Conservation (phyloP, 805 yeast genomes). For the Helenozyma baotianmanensis region DNA sequence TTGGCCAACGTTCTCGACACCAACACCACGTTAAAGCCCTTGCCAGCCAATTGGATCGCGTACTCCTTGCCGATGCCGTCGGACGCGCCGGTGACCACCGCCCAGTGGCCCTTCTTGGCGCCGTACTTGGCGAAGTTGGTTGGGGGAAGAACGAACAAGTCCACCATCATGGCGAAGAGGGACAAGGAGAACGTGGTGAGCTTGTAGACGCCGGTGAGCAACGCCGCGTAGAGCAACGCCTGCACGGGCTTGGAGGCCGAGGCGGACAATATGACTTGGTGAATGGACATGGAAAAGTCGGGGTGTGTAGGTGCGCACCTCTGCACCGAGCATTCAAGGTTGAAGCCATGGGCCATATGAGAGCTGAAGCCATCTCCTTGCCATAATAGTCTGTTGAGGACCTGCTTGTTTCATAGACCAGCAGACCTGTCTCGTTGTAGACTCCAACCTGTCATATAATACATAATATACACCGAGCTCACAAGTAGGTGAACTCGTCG, state of each 20-base stretch:
- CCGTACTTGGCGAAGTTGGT: constrained; percentile 66
- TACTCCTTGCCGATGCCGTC: constrained; percentile 97
- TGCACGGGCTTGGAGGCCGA: constrained; percentile 13
- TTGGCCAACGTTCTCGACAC: constrained; percentile 82
- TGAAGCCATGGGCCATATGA: too few relatives aligned
- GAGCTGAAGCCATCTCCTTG: too few relatives aligned
- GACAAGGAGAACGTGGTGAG: constrained; percentile 48
- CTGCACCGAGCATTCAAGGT: too few relatives aligned
- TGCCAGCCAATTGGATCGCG: constrained; percentile 76
- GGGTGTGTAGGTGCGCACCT: too few relatives aligned
- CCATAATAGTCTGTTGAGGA: too few relatives aligned
- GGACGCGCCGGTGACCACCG: constrained; percentile 95
- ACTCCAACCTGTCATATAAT: neutral
- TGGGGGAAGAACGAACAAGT: constrained; percentile 61
- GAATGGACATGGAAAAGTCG: neutral
- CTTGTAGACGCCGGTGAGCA: constrained; percentile 62
- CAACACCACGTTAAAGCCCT: constrained; percentile 78
- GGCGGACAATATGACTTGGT: neutral
- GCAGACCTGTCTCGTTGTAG: too few relatives aligned
- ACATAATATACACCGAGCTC: constrained; percentile 1
- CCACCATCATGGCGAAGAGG: constrained; percentile 49
- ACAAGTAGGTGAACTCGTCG: constrained; percentile 44
- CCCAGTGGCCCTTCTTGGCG: constrained; percentile 72
- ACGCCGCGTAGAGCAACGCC: constrained; percentile 25
- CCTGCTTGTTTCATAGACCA: too few relatives aligned